A percentile compares a stretch with the other conserved stretches of the same genome.
Evolutionary conservation across 139 green algal genomes (phyloP).

Genomic region (Chlamydomonas sp.): DNA sequence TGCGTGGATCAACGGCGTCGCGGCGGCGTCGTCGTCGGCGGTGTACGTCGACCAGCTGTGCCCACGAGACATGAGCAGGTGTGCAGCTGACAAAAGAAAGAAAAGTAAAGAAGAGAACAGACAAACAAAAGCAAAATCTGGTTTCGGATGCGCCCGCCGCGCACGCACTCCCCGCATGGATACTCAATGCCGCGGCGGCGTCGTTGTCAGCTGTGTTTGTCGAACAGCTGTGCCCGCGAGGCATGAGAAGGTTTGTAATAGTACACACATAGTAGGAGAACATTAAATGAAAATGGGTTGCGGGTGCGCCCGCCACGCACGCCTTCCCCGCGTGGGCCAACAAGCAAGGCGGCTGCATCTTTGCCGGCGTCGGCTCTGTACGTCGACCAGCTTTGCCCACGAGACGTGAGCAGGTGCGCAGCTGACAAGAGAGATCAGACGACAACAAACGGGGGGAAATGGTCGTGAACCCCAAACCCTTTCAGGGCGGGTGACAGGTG

Average conservation of each 20-base stretch:
- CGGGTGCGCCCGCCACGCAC: not conserved
- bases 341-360: not conserved
- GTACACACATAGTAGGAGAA: no score
- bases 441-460: no score
- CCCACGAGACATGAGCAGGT: conserved; percentile 1
- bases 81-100: no score
- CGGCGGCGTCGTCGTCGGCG: not conserved
- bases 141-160: no score
- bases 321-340: not conserved
- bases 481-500: no score
- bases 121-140: no score
- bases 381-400: conserved; percentile 1
- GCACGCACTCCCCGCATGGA: not conserved
- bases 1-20: not conserved
- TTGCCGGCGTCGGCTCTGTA: not conserved
- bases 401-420: not conserved
- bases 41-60: conserved; percentile 7
- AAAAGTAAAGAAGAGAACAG: no score
- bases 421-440: no score
- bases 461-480: no score
- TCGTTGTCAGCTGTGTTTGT: not conserved
- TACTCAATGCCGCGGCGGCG: not conserved
- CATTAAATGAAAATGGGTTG: no score
- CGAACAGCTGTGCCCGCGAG: conserved; percentile 6
- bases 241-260: not conserved